These are phyloP conservation scores for Neurospora sp. DNA, from an alignment of 495 filamentous ascomycete genomes.

Conservation along the genomic window DNA sequence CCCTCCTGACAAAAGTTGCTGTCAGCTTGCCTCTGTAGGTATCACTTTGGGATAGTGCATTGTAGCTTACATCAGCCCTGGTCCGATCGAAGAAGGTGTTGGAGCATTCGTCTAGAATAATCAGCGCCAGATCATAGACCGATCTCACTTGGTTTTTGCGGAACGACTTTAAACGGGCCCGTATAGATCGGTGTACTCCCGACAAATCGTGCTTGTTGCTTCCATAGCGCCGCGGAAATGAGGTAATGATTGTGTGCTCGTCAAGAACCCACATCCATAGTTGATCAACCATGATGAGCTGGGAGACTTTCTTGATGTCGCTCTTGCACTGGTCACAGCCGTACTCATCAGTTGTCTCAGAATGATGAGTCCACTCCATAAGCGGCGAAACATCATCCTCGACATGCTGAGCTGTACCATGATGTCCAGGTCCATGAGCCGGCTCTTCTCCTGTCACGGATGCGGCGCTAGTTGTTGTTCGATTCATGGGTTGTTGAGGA, in stretches of 20 bases:
- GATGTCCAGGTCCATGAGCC: background rate
- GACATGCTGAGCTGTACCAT: background rate
- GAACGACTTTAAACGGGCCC: conserved; percentile 16
- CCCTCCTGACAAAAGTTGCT: conserved; percentile 27
- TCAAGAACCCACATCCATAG: conserved; percentile 68
- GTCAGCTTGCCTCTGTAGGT: background rate
- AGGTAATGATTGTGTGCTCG: conserved; percentile 53
- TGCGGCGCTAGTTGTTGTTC: background rate
- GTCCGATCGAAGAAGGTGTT: conserved; percentile 55
- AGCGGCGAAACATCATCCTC: background rate
- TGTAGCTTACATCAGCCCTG: conserved; percentile 27
- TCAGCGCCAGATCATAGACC: conserved; percentile 54
- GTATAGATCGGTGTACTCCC: conserved; percentile 53
- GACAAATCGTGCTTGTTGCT: conserved; percentile 57
- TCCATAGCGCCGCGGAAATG: conserved; percentile 58
- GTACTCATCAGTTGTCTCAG: background rate
- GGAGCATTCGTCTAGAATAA: conserved; percentile 56
- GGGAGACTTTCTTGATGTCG: conserved; percentile 39
- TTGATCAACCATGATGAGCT: conserved; percentile 68
- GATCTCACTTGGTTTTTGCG: conserved; percentile 52
- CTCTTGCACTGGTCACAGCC: conserved; percentile 19
- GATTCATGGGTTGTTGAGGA: background rate
- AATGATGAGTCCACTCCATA: conserved; percentile 12
- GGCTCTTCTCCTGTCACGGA: fast-evolving
- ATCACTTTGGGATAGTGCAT: background rate